Conservation (phyloP, 768 basidiomycete genomes). For the Pleurotus sapidus region DNA sequence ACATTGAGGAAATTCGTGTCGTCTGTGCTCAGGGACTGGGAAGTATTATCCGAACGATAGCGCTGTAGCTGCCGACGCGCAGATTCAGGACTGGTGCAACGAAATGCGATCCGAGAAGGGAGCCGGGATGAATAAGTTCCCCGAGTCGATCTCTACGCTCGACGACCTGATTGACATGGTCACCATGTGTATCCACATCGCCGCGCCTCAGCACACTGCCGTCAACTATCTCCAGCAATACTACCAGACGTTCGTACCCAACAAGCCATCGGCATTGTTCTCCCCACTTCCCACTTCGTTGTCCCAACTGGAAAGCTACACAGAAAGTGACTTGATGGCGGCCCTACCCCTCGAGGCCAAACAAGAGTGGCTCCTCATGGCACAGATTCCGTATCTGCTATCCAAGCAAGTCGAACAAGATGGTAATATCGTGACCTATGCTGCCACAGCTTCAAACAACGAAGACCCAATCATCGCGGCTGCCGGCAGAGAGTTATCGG, state of each 20-base stretch:
- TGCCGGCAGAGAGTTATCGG: constrained; percentile 22
- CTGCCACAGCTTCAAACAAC: constrained; percentile 9
- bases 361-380: constrained; percentile 23
- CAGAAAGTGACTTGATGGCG: constrained; percentile 15
- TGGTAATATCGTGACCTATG: constrained; percentile 21
- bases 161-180: constrained; percentile 24
- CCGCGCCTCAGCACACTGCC: constrained; percentile 28
- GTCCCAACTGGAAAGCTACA: constrained; percentile 14
- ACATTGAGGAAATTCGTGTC: constrained; percentile 21
- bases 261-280: constrained; percentile 25
- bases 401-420: constrained; percentile 20
- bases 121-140: constrained; percentile 21
- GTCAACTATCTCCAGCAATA: constrained; percentile 31
- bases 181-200: constrained; percentile 30
- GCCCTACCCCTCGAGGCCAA: constrained; percentile 20
- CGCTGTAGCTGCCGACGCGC: constrained; percentile 17
- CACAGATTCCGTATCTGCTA: constrained; percentile 26
- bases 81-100: constrained; percentile 16
- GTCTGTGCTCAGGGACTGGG: constrained; percentile 11
- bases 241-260: constrained; percentile 28
- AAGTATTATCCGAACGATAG: constrained; percentile 15
- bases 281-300: constrained; percentile 18
- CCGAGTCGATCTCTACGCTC: constrained; percentile 18
- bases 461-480: constrained; percentile 8
- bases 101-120: constrained; percentile 17